Conservation (phyloP, 768 basidiomycete species). For the Plicaturopsis crispa region DNA sequence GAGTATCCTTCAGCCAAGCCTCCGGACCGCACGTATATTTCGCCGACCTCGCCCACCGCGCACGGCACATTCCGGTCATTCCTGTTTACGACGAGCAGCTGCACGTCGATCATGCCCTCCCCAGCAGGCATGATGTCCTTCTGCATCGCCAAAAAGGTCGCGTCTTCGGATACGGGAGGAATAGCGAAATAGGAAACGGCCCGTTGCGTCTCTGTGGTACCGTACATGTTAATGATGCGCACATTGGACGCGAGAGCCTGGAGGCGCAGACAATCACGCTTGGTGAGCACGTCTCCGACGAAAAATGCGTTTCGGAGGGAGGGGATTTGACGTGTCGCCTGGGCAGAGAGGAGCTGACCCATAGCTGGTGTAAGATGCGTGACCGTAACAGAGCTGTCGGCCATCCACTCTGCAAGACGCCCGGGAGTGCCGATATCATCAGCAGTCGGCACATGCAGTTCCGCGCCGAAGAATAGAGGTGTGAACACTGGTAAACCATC, state of each 20-base stretch:
- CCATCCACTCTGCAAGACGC: constrained; percentile 98
- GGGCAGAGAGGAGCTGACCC: constrained; percentile 95
- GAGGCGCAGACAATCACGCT: constrained; percentile 91
- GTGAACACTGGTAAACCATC: constrained; percentile 72
- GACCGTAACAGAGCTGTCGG: constrained; percentile 81
- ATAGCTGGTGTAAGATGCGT: constrained; percentile 98
- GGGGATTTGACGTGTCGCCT: constrained; percentile 76
- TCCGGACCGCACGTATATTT: constrained; percentile 96
- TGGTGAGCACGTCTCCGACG: constrained; percentile 98
- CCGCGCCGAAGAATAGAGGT: constrained; percentile 93
- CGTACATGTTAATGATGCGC: constrained; percentile 98
- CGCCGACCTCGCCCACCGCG: constrained; percentile 93
- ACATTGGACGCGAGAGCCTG: constrained; percentile 91
- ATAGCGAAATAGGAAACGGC: constrained; percentile 97
- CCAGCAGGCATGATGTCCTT: constrained; percentile 99
- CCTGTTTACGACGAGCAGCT: constrained; percentile 93
- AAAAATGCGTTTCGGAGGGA: constrained; percentile 90
- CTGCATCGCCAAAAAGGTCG: constrained; percentile 86
- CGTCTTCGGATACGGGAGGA: constrained; percentile 74
- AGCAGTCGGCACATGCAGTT: constrained; percentile 91
- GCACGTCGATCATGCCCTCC: constrained; percentile 95
- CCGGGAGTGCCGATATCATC: constrained; percentile 98
- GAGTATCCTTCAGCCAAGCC: constrained; percentile 95
- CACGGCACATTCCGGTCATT: constrained; percentile 79
- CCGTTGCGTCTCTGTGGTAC: constrained; percentile 97